Base-by-base conservation (phyloP, 23 red algal species). In the Gracilaria gracilis region DNA sequence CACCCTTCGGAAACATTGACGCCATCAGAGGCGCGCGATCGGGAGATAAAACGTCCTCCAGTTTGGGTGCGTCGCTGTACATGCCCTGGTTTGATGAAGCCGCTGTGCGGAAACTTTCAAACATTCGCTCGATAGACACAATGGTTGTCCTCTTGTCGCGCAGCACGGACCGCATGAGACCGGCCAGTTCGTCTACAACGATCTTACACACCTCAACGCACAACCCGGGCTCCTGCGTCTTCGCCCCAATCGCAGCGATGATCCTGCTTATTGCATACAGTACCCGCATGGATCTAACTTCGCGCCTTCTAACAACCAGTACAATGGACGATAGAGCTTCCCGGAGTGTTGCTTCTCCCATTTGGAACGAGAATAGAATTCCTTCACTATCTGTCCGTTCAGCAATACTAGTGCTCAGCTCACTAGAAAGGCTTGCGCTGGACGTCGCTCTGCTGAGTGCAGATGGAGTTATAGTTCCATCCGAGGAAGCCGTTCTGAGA, bases 251-350 rank as follows among this genome's bases (percentile, higher is more conserved):
- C 0, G 48, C 62, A 9, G 38, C 28, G 21, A 92, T 84, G 37
- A 92, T 84, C 53, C 89, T 74, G 21, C 34, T n/a, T 28, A 92
- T 79, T 28, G 89, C 49, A n/a, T 84, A 61, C 12, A 92, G 16
- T 24, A 92, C 78, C 16, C 89, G 77, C 34, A 75, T 84, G 39
- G 89, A 83, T 40, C 89, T 57, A 21, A 92, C 89, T 92, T 92
- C 89, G 23, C 80, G 89, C 39, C 79, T 53, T 61, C 89, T 36
- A 16, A 92, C 89, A 32, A 92, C 89, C 49, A 92, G 65, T 15
- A 84, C 47, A 48, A 92, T 76, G 40, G 89, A 83, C 13, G 89
- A 92, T 12, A 92, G 25, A 21, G 71, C 80, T 42, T 92, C 79
- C 11, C 89, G 77, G 20, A 92, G 59, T 58, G 79, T 55, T 57